Base-by-base conservation (phyloP, 306 rosid genomes). In the Fagus sylvatica region DNA sequence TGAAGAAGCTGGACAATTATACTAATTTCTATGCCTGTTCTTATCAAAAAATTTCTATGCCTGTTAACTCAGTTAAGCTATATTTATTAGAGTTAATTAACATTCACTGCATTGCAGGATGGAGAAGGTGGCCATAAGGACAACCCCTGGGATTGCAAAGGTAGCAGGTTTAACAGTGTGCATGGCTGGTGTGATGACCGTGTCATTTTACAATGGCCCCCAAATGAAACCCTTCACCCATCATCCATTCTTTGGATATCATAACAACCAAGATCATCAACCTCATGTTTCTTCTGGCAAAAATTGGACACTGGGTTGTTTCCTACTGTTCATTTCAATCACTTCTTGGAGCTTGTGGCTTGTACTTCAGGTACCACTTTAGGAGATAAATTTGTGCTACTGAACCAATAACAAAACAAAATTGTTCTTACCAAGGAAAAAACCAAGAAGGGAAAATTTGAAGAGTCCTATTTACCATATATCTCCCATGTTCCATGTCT, bases 161-260 rank as follows among this genome's bases (percentile, higher is more conserved):
- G 73, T 87, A 16, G 82, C 33, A 28, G 93, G 96, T 17, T 69
- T 88, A 15, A 40, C 75, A 43, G 42, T 84, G 64, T 85, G 92
- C 86, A 36, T 88, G 55, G 78, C 41, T 10, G 97, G 96, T 17
- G 93, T 86, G 19, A 81, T 76, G 8, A 85, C 78, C 46, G 84
- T 91, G 22, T 84, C 89, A n/a, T 79, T 88, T 65, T 92, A 90
- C 84, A 79, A 78, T 65, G 95, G 95, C 48, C 91, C 89, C 2
- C 79, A 84, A 1, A 73, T 86, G 69, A 78, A 80, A 12, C 85
- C 78, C 39, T 17, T 42, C 4, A 80, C 67, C 76, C 67, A 75
- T 40, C 79, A 55, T 72, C 74, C 49, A 46, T 57, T 62, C 19
- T 53, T 81, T 17, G 64, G 77, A 66, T 17, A 64, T 80, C 83